Base-by-base conservation (phyloP, 495 filamentous ascomycete genomes). In the Stereocaulon alpinum region DNA sequence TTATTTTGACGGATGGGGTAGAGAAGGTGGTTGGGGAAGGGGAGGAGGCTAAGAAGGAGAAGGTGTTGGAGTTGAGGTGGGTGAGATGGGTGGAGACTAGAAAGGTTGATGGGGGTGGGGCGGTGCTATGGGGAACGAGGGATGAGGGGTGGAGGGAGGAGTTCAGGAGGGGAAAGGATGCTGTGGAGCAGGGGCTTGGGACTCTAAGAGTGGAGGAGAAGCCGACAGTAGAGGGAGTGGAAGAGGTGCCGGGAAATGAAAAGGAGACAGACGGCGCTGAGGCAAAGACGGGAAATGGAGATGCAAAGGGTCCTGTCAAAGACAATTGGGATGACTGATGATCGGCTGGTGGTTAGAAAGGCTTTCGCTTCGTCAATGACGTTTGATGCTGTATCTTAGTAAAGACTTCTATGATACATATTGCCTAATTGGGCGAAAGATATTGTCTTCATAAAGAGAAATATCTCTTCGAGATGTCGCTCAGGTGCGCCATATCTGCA, bases 1-100 rank as follows among this genome's bases (percentile, higher is more conserved):
- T 92, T 2, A 72, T 81, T 52, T 68, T 81, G 7, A 79, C 74
- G 40, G 78, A 79, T 61, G 78, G 62, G 14, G 60, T 66, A 15
- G 60, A 32, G 20, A 45, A 56, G 47, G 30, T 40, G 6, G 34
- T 37, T 37, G 34, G 34, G 34, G 3, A 37, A 10, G 34, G 34
- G 34, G 34, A 37, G 34, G 34, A 37, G 5, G 34, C 34, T 3
- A 37, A 12, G 34, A 37, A 7, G 34, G 34, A 37, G 34, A 40
- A 18, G 74, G 95, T 93, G 41, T 89, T 66, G 49, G 64, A 56
- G 27, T 61, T 67, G 29, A 44, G 50, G 20, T 68, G 51, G 50
- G 30, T 64, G 18, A 55, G 40, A 74, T 96, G 93, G 51, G 87
- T 74, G 1, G 79, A 68, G 0, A 88, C 81, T 42, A 85, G 52